Conservation (phyloP, 2,329 filamentous ascomycete species). For the Zymoseptoria ardabiliae region DNA sequence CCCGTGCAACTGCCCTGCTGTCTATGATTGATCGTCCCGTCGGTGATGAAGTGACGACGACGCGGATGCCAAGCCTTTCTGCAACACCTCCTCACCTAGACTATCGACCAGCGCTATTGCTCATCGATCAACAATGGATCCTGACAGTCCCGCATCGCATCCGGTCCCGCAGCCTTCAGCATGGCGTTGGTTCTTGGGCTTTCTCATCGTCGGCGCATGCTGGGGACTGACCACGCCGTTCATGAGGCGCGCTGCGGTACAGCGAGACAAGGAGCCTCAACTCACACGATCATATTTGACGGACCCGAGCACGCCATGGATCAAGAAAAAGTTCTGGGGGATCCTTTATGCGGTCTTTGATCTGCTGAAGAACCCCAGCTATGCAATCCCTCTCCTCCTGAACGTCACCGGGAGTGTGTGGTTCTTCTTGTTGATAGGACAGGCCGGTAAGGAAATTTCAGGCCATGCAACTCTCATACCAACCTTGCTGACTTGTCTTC, state of each 20-base stretch:
- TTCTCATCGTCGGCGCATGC: constrained; percentile 81
- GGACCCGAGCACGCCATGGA: constrained; percentile 43
- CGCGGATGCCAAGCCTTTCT: neutral
- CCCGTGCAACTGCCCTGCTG: neutral
- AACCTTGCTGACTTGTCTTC: constrained; percentile 1
- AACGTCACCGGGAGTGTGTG: constrained; percentile 91
- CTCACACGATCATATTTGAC: constrained; percentile 45
- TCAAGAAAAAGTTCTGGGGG: constrained; percentile 56
- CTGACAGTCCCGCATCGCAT: constrained; percentile 19
- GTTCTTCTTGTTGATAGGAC: constrained; percentile 92
- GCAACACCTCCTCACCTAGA: neutral
- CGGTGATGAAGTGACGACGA: too few relatives aligned
- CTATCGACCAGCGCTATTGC: neutral
- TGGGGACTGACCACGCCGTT: constrained; percentile 90
- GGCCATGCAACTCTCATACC: neutral
- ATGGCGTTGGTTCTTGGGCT: constrained; percentile 80
- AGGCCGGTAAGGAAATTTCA: constrained; percentile 61
- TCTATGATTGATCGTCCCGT: neutral
- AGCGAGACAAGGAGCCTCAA: constrained; percentile 37
- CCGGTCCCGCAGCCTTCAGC: constrained; percentile 34
- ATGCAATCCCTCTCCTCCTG: constrained; percentile 74
- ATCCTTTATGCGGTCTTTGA: constrained; percentile 70
- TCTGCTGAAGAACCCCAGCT: constrained; percentile 70
- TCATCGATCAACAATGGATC: constrained; percentile 22
- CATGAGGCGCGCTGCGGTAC: constrained; percentile 75